Evolutionary conservation across 2,329 filamentous ascomycete species (phyloP), one percentile per base, ranked within the genome.

Genomic region (Fusarium drepaniforme): DNA sequence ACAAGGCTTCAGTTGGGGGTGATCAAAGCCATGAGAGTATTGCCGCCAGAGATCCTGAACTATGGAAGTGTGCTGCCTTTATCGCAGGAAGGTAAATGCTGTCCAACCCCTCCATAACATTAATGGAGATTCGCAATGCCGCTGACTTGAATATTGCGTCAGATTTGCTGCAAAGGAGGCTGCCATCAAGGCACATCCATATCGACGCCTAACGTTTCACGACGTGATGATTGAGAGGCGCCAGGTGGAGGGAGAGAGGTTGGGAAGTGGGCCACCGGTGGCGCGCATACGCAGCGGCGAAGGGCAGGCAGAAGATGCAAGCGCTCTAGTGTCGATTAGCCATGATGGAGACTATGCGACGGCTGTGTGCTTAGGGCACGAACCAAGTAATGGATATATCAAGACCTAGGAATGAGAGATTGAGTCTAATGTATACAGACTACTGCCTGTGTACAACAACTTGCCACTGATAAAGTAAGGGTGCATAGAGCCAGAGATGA

Each of bases 341-440:
- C 96, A 98, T 81, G 96, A 98, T 82, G 92, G 90, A 3, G 92
- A 94, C 9, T 97, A 95, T 83, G 95, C 95, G 12, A 92, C 89
- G 23, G 93, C 93, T 8, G 87, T 92, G 1, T 93, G 92, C 73
- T 74, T 94, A 38, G 90, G 89, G n/a, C 77, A 78, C 33, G 80
- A 83, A 12, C 68, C 70, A 33, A 33, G 57, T 28, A 28, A 46
- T 18, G 56, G 33, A 13, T 11, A n/a, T 8, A n/a, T 21, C 28
- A 16, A 56, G 28, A 9, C 7, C 8, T 9, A 21, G 5, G 11
- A n/a, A n/a, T 30, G 25, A 4, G 9, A 53, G 18, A n/a, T 18
- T 30, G 16, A 5, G 18, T 30, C 7, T 8, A 7, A 30, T n/a
- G 18, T 8, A 12, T 30, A 42, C 15, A 9, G 56, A 35, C 21